phyloP scores from a whole-genome alignment of 352 stramenopile genomes.

The Pythium coloratum region DNA sequence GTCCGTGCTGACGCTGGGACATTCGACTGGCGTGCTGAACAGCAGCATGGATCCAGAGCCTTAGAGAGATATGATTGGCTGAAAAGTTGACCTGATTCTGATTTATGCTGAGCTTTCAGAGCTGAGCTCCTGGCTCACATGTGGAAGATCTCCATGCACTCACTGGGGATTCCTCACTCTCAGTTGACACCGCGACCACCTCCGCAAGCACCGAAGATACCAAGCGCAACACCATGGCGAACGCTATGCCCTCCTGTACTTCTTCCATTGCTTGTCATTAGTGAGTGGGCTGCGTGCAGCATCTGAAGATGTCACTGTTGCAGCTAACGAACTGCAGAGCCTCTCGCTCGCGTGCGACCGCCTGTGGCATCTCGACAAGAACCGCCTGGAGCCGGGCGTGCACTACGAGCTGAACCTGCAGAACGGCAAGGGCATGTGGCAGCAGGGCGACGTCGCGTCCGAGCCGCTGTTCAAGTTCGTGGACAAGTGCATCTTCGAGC shows the following conservation, averaged over 20 bases:
- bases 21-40: background rate
- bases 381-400: conserved; percentile 82
- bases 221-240: conserved; percentile 35
- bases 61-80: background rate
- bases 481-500: conserved; percentile 81
- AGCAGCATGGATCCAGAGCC: background rate
- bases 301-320: conserved; percentile 25
- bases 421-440: conserved; percentile 88
- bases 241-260: conserved; percentile 47
- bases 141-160: background rate
- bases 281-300: background rate
- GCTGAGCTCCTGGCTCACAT: background rate
- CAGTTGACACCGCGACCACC: background rate
- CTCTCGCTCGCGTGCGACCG: conserved; percentile 80
- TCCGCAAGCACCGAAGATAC: background rate
- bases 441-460: conserved; percentile 83
- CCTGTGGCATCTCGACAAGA: conserved; percentile 93
- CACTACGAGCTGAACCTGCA: conserved; percentile 95
- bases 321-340: conserved; percentile 50
- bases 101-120: background rate
- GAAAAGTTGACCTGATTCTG: background rate
- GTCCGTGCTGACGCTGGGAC: background rate
- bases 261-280: background rate
- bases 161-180: background rate
- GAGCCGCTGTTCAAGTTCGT: conserved; percentile 93